phyloP scores from a whole-genome alignment of 306 rosid species.

The Malus sieversii region DNA sequence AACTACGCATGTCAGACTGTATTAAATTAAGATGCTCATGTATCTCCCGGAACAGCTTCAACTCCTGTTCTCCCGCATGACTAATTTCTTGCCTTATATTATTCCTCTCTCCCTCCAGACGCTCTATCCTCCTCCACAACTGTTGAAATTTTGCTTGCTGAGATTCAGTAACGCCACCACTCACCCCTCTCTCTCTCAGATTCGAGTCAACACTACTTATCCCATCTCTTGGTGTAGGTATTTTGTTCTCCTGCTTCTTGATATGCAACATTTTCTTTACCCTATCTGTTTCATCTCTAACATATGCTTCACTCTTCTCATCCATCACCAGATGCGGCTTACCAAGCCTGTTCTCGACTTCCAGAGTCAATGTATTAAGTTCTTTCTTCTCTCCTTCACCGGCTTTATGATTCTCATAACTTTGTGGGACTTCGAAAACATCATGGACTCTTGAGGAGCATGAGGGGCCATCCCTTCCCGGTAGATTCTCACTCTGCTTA shows the following conservation, averaged over 20 bases:
- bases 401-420: conserved; percentile 20
- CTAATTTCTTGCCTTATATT: conserved; percentile 44
- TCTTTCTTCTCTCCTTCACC: conserved; percentile 27
- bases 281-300: conserved; percentile 29
- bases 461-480: conserved; percentile 24
- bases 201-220: conserved; percentile 19
- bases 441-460: conserved; percentile 46
- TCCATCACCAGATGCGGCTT: conserved; percentile 37
- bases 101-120: conserved; percentile 50
- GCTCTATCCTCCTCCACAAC: conserved; percentile 47
- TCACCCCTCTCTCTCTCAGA: conserved; percentile 5
- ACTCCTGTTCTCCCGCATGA: conserved; percentile 43
- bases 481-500: conserved; percentile 6
- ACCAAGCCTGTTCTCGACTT: conserved; percentile 35
- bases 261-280: conserved; percentile 33
- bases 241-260: conserved; percentile 24
- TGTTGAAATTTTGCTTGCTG: conserved; percentile 47
- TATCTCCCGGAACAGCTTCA: conserved; percentile 74
- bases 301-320: conserved; percentile 24
- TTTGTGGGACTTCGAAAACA: conserved; percentile 69
- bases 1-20: conserved; percentile 43
- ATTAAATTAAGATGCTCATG: conserved; percentile 41
- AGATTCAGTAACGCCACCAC: conserved; percentile 14
- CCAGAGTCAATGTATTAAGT: conserved; percentile 27
- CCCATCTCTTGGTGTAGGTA: conserved; percentile 24